Evolutionary conservation across 2,329 filamentous ascomycete genomes (phyloP).

Genomic region (Aureobasidium lini): DNA sequence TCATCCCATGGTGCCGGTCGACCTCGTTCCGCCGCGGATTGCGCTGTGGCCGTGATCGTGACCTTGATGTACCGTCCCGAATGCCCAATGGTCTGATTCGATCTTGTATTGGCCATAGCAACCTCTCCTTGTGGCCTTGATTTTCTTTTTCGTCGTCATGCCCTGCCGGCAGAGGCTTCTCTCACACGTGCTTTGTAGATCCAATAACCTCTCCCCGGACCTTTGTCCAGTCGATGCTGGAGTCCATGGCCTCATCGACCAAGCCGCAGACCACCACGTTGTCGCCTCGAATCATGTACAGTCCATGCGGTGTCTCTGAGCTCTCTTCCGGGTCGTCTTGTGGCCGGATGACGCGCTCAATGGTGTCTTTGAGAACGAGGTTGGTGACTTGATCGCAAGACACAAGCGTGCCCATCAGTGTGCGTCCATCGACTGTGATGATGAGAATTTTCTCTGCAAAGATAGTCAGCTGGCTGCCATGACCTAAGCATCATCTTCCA

Average conservation of each 20-base stretch:
- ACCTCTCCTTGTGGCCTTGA: not conserved
- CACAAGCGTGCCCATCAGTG: constrained; percentile 64
- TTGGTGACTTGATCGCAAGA: constrained; percentile 91
- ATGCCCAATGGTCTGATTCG: not conserved
- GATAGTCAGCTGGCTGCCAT: constrained; percentile 26
- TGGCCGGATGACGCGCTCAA: constrained; percentile 85
- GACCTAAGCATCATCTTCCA: not conserved
- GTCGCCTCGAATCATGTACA: constrained; percentile 90
- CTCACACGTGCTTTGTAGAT: constrained; percentile 67
- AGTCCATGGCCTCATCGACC: constrained; percentile 82
- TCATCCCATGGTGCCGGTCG: not conserved
- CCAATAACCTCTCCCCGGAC: constrained; percentile 80
- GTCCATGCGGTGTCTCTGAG: constrained; percentile 70
- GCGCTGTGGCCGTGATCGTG: not conserved
- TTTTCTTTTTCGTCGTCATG: not conserved
- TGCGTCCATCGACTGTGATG: constrained; percentile 86
- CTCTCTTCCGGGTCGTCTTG: constrained; percentile 76
- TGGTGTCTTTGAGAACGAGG: constrained; percentile 72
- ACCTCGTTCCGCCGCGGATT: not conserved
- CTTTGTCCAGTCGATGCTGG: constrained; percentile 84
- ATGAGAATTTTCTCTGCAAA: constrained; percentile 80
- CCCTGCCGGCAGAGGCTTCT: not conserved
- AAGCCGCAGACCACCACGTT: constrained; percentile 87
- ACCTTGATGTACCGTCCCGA: constrained; percentile 1
- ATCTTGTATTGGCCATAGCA: not conserved